A percentile compares a stretch with the other conserved stretches of the same genome.
These are phyloP conservation scores for Dioscorea zingiberensis DNA, from an alignment of 106 monocot genomes.

Conservation along the genomic window DNA sequence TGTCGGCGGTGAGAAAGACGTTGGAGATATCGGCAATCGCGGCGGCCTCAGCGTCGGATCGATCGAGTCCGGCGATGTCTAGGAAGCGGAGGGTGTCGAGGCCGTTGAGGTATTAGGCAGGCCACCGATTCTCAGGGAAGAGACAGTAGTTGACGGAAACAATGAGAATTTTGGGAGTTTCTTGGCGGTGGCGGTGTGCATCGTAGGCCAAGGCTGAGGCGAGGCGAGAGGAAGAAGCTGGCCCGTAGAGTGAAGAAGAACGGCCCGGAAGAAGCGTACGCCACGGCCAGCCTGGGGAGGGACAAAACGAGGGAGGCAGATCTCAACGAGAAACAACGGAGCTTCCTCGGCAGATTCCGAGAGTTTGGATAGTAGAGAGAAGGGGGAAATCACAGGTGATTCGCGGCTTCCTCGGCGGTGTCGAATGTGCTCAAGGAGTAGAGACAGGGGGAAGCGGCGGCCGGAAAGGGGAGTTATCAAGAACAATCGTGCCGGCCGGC, in stretches of 20 bases:
- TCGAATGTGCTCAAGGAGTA: too few relatives aligned
- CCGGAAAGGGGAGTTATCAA: too few relatives aligned
- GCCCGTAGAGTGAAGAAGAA: constrained; percentile 21
- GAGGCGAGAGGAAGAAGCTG: constrained; percentile 14
- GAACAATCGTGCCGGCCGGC: too few relatives aligned
- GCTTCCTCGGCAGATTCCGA: too few relatives aligned
- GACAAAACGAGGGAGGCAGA: too few relatives aligned
- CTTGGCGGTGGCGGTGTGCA: constrained; percentile 8
- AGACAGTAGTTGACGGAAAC: constrained; percentile 37
- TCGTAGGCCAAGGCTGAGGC: background rate
- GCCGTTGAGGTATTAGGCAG: constrained; percentile 34
- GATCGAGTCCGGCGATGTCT: background rate
- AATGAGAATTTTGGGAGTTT: background rate
- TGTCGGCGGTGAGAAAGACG: constrained; percentile 31
- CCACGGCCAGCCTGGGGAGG: too few relatives aligned
- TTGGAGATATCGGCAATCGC: constrained; percentile 12
- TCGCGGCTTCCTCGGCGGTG: too few relatives aligned
- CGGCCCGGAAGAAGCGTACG: too few relatives aligned
- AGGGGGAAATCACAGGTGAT: too few relatives aligned
- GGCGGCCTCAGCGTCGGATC: background rate
- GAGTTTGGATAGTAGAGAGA: too few relatives aligned
- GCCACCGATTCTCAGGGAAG: constrained; percentile 34
- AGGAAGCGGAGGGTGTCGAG: constrained; percentile 27
- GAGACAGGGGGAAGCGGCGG: too few relatives aligned
- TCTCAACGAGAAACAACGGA: too few relatives aligned